These are phyloP conservation scores for Wickerhamiella hasegawae DNA, from an alignment of 805 yeast species.

Conservation along the genomic window DNA sequence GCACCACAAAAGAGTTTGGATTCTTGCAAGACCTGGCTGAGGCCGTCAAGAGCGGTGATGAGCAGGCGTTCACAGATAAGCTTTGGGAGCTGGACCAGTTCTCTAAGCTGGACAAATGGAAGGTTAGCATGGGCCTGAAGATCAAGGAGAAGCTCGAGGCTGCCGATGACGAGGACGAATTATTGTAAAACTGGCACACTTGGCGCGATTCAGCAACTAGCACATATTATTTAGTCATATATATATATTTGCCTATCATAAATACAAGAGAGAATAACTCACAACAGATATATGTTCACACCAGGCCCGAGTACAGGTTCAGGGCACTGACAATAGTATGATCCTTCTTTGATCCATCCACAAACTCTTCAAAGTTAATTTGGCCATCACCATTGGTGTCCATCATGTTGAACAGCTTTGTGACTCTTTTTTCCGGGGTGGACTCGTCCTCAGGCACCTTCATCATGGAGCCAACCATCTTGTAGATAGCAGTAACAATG, in stretches of 20 bases:
- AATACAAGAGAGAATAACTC: too few species aligned
- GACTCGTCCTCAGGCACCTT: conserved; percentile 74
- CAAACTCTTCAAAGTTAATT: conserved; percentile 71
- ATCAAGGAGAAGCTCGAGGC: conserved; percentile 59
- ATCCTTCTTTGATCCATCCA: conserved; percentile 63
- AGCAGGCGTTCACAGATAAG: conserved; percentile 55
- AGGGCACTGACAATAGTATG: conserved; percentile 63
- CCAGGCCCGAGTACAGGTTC: conserved; percentile 66
- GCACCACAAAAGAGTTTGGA: conserved; percentile 50
- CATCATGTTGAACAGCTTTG: conserved; percentile 61
- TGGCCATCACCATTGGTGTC: conserved; percentile 55
- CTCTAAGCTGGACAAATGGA: conserved; percentile 78
- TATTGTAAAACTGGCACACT: not conserved
- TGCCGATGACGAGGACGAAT: conserved; percentile 45
- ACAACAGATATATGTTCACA: too few species aligned
- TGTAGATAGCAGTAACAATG: conserved; percentile 71
- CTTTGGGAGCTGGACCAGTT: conserved; percentile 79
- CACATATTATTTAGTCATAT: too few species aligned
- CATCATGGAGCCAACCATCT: conserved; percentile 93
- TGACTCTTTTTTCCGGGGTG: conserved; percentile 78
- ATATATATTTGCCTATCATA: not conserved
- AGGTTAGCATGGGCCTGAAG: conserved; percentile 65
- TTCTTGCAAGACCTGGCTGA: conserved; percentile 50
- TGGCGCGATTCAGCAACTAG: not conserved
- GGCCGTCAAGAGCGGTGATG: conserved; percentile 66